Base-by-base conservation (phyloP, 352 stramenopile species). In the Bremia lactucae region DNA sequence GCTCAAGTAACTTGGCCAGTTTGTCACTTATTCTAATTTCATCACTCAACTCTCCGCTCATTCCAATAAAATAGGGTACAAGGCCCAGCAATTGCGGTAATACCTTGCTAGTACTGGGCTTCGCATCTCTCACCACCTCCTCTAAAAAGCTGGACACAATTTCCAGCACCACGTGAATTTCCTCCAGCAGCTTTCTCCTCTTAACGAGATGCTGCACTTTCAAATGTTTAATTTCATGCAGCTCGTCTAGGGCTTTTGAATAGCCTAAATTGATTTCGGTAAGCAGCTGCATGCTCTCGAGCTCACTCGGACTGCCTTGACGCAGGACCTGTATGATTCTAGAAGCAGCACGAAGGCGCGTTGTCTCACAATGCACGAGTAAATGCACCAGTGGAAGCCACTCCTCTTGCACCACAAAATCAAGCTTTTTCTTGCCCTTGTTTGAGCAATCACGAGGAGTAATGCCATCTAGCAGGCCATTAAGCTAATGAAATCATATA, bases 221-320 rank as follows among this genome's bases (percentile, higher is more conserved):
- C 16, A n/a, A 22, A 16, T 35, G 33, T 26, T 36, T 43, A 2
- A 46, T 20, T 19, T 59, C 49, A 14, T 46, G 37, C 6, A 61
- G 25, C 2, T 68, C 53, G 19, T 85, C 64, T 7, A 75, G 20
- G 2, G 59, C 68, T 13, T 52, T 52, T 21, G 79, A 59, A 46
- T 87, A 91, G 31, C 57, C 72, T 29, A 88, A 39, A 25, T 57
- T 78, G 16, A 91, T 64, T 56, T 91, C 79, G 1, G 76, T 80
- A 34, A 88, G 59, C 55, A 81, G 82, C 46, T 84, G 73, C 62
- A 80, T 78, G 31, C 62, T 65, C 50, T 85, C 72, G 28, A 87
- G 52, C 33, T 91, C 78, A 36, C 65, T 88, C 19, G 57, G 46
- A 13, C 51, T 60, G 18, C 73, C 67, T 3, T 58, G 54, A 41